Evolutionary conservation across 2,329 filamentous ascomycete species (phyloP), one percentile per base, ranked within the genome.

Genomic region (Aspergillus sp.): DNA sequence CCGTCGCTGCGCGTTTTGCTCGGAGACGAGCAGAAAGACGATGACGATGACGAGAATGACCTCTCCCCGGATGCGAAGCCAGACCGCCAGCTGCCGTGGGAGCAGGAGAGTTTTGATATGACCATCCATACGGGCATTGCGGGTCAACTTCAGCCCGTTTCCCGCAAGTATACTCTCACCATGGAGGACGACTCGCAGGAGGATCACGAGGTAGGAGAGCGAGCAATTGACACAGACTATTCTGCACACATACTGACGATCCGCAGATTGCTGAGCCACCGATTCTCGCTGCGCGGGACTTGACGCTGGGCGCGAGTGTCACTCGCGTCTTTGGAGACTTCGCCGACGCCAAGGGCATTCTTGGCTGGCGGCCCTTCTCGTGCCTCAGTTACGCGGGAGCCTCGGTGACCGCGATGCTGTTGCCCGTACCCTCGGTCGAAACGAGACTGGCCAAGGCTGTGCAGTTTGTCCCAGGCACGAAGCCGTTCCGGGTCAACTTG

Each of bases 261-360:
- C 49, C 53, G 24, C 49, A 78, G 76, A 51, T 75, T 29, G 62
- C 65, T 32, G 55, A 72, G 32, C 73, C 74, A 6, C 65, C 65
- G 29, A 46, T 71, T 16, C 18, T 77, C 31, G 60, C 66, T 45
- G 65, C 68, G 5, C 64, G 69, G 12, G 64, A 67, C 39, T 58
- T 79, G 24, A 69, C 64, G 16, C 62, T 79, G 20, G 74, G 74
- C 14, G 73, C 71, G 20, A 68, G 67, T 50, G 58, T 75, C 11
- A 66, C 49, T 6, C 75, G 72, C 31, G 65, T 67, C 29, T 63
- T 78, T 54, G 63, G 65, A 47, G 66, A 63, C n/a, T 46, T 71
- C 51, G 60, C 66, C 2, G 63, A 66, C 11, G 67, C 65, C 3
- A 72, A 71, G 52, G 69, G 70, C 3, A 61, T 74, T 14, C 65